Base-by-base conservation (phyloP, 805 yeast species). In the Dipodascopsis uninucleata region DNA sequence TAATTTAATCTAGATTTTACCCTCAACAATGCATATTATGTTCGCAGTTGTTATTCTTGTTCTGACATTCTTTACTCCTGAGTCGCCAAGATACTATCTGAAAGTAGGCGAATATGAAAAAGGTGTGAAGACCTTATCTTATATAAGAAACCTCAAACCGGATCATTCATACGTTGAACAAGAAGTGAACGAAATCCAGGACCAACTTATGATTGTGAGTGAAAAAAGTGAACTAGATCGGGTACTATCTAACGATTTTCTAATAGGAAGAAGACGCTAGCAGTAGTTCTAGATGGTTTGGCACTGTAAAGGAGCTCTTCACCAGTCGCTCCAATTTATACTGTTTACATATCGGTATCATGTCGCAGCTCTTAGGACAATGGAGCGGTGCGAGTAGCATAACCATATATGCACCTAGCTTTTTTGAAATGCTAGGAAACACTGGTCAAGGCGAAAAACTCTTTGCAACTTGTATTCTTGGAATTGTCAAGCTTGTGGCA, bases 321-420 rank as follows among this genome's bases (percentile, higher is more conserved):
- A 22, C 57, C 5, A 66, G 65, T 28, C 64, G 59, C 41, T 70
- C 77, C 4, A 64, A 73, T 43, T 61, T 73, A 43, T 72, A 72
- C 61, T 66, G 81, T 61, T 65, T 77, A 36, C 53, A 63, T 5
- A 51, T 76, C 29, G 72, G 76, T 34, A 44, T 68, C 28, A 47
- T 60, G 43, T 65, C 71, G 24, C 81, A 76, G 59, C 31, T 76
- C 10, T 63, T 77, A 31, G 74, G 74, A 28, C 81, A 77, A 61
- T 77, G 81, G 81, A 70, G 77, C n/a, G 79, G 80, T 40, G 76
- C 80, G 5, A 72, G 71, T 52, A 71, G 79, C 5, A 63, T 78
- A 35, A 77, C 81, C 2, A 74, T 76, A 38, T 78, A 77, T 53
- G 76, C 81, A 29, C 75, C 81, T 1, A 76, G 74, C 39, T 61